A percentile compares a stretch with the other conserved stretches of the same genome.
Evolutionary conservation across 2,329 filamentous ascomycete genomes (phyloP).

Genomic region (Pseudocercospora crystallina): DNA sequence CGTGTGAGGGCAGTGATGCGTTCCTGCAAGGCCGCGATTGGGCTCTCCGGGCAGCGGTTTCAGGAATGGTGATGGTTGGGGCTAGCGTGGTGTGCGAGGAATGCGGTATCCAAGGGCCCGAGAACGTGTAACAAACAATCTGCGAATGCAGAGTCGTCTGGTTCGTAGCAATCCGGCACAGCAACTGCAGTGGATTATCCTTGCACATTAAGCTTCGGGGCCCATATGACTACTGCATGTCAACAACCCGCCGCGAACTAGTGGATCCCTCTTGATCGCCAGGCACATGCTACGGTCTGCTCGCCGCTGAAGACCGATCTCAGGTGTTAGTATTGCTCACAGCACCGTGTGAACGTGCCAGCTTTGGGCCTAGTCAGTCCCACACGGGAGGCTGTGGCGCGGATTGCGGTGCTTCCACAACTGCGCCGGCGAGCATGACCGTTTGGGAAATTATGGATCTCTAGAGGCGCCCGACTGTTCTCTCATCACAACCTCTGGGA

Average conservation of each 20-base stretch:
- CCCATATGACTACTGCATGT: constrained; percentile 31
- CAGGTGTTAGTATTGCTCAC: background rate
- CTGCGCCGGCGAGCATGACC: constrained; percentile 29
- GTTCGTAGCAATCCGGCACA: constrained; percentile 1
- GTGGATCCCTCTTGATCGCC: constrained; percentile 19
- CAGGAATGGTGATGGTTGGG: constrained; percentile 16
- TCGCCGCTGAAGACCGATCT: constrained; percentile 2
- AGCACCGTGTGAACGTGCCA: constrained; percentile 24
- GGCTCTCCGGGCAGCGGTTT: constrained; percentile 20
- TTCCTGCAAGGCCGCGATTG: constrained; percentile 17
- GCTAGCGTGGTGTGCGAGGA: constrained; percentile 25
- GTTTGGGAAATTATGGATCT: constrained; percentile 31
- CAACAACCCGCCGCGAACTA: constrained; percentile 24
- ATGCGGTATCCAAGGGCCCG: constrained; percentile 22
- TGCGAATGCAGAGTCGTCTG: constrained; percentile 3
- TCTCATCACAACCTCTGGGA: constrained; percentile 26
- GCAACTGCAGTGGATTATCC: constrained; percentile 4
- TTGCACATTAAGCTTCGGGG: constrained; percentile 22
- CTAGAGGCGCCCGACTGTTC: constrained; percentile 24
- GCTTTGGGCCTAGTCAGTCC: constrained; percentile 28
- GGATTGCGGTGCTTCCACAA: constrained; percentile 29
- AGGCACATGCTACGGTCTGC: constrained; percentile 20
- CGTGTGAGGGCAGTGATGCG: constrained; percentile 11
- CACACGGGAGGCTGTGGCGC: constrained; percentile 35
- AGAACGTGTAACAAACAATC: constrained; percentile 25